Evolutionary conservation across 225 moss, liverwort and hornwort species (phyloP).

Genomic region (Bryoerythrophyllum caledonicum): DNA sequence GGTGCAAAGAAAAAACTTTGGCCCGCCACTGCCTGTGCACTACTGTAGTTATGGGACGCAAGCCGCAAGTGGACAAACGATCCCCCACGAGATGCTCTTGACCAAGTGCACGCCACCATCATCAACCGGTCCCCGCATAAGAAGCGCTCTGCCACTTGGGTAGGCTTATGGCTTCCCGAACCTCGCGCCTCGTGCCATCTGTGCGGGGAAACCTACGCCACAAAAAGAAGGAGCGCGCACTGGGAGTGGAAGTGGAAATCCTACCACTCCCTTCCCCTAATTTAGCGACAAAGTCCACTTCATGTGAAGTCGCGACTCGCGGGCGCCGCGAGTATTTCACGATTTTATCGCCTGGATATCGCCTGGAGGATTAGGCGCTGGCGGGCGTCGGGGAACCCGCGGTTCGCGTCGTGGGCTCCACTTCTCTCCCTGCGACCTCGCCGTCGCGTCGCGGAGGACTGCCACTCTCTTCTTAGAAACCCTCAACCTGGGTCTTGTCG

Average conservation of each 20-base stretch:
- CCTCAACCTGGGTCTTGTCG: no score
- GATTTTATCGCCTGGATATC: not conserved
- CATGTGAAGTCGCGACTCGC: not conserved
- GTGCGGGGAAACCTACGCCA: not conserved
- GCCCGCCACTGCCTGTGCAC: not conserved
- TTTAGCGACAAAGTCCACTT: not conserved
- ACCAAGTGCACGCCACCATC: slow-evolving; percentile 13
- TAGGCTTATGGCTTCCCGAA: not conserved
- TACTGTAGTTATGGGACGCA: not conserved
- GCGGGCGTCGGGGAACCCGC: no score
- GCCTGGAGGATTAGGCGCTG: no score
- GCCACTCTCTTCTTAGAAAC: no score
- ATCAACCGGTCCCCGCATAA: not conserved
- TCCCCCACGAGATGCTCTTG: slow-evolving; percentile 18
- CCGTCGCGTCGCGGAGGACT: no score
- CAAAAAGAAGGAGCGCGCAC: not conserved
- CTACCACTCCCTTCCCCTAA: not conserved
- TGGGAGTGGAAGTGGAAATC: not conserved
- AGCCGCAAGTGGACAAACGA: slow-evolving; percentile 8
- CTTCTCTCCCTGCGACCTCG: no score
- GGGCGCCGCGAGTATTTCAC: not conserved
- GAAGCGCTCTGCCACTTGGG: not conserved
- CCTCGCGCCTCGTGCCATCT: not conserved
- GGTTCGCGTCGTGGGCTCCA: no score
- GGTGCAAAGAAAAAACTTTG: not conserved